These are phyloP conservation scores for Botrytis byssoidea DNA, from an alignment of 2,329 filamentous ascomycete genomes.

Conservation along the genomic window DNA sequence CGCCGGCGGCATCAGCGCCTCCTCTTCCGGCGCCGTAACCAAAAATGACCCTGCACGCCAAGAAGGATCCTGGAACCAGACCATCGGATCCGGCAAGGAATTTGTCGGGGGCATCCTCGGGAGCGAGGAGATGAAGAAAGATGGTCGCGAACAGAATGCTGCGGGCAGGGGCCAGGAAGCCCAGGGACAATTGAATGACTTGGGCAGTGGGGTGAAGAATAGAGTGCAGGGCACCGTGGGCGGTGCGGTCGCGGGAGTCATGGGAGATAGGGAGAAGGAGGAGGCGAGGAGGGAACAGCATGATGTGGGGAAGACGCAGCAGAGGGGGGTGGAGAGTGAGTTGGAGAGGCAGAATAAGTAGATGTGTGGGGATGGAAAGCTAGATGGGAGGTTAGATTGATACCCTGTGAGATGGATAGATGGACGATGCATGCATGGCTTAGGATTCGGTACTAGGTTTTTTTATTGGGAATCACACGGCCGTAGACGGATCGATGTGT, in stretches of 20 bases:
- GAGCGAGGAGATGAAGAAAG: conserved; percentile 70
- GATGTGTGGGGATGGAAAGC: neutral
- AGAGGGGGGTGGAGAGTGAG: conserved; percentile 80
- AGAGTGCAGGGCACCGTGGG: conserved; percentile 72
- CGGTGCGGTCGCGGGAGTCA: conserved; percentile 66
- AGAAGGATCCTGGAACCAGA: conserved; percentile 81
- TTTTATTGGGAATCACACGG: neutral
- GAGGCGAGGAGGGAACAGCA: conserved; percentile 64
- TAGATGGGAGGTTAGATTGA: neutral
- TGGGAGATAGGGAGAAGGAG: conserved; percentile 67
- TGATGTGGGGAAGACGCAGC: conserved; percentile 78
- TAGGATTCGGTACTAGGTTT: neutral
- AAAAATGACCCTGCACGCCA: conserved; percentile 71
- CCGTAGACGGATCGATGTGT: neutral
- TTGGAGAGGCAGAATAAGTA: conserved; percentile 59
- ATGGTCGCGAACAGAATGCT: conserved; percentile 75
- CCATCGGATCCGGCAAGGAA: conserved; percentile 82
- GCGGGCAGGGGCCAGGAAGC: conserved; percentile 81
- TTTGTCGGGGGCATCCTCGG: conserved; percentile 72
- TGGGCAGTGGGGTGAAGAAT: conserved; percentile 63
- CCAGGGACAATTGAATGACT: conserved; percentile 74
- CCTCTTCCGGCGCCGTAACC: conserved; percentile 66
- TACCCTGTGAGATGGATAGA: neutral
- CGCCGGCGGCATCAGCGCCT: conserved; percentile 68
- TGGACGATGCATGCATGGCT: neutral